These are phyloP conservation scores for Volvox carteri DNA, from an alignment of 163 green algal species.

Conservation along the genomic window DNA sequence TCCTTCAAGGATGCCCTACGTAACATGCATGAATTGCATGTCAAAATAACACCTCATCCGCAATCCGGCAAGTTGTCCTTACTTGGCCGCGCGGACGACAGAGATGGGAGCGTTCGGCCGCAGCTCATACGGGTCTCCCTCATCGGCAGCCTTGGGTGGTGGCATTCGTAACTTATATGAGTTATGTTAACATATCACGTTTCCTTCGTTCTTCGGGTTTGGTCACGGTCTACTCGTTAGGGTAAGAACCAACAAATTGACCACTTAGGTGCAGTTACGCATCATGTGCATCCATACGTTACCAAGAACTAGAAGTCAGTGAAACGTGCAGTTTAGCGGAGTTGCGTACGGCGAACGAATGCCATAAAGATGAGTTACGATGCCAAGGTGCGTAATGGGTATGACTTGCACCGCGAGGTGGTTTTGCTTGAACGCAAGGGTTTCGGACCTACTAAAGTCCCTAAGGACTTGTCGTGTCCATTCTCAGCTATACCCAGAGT, in stretches of 20 bases:
- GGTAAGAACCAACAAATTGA: not conserved
- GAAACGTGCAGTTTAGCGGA: too few relatives aligned
- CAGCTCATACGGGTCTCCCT: slow-evolving; percentile 73
- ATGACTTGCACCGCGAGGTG: too few relatives aligned
- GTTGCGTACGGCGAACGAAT: too few relatives aligned
- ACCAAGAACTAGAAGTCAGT: too few relatives aligned
- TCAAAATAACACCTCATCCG: not conserved
- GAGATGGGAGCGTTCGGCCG: slow-evolving; percentile 68
- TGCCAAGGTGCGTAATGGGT: too few relatives aligned
- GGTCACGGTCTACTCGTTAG: slow-evolving; percentile 5
- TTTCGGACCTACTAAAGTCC: too few relatives aligned
- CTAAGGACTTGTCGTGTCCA: too few relatives aligned
- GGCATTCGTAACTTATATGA: not conserved
- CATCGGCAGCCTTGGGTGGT: slow-evolving; percentile 34
- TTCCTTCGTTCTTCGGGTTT: not conserved
- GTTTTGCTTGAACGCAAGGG: too few relatives aligned
- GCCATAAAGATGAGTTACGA: too few relatives aligned
- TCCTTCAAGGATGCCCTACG: slow-evolving; percentile 67
- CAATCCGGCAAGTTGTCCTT: not conserved
- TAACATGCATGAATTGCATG: not conserved
- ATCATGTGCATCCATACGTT: too few relatives aligned
- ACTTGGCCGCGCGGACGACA: slow-evolving; percentile 67
- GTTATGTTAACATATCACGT: slow-evolving; percentile 26
- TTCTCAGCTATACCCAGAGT: too few relatives aligned
- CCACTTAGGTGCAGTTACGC: too few relatives aligned